Percentiles rank a stretch among this genome's conserved stretches.
phyloP scores from a whole-genome alignment of 768 basidiomycete genomes.

The Suillus paluster region DNA sequence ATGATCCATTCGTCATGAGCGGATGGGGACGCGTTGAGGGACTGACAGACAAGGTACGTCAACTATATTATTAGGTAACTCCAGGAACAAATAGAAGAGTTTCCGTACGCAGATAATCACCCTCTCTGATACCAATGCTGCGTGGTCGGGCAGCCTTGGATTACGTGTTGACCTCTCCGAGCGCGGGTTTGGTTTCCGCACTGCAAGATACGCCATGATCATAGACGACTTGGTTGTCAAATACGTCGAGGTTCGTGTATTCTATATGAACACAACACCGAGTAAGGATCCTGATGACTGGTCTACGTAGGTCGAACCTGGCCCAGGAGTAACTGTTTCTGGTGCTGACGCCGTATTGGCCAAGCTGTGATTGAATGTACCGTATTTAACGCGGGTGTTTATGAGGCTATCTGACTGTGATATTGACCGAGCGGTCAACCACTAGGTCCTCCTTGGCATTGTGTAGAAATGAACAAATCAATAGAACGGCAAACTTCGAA shows the following conservation, averaged over 20 bases:
- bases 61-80: not conserved
- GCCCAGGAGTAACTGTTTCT: constrained; percentile 55
- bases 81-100: not conserved
- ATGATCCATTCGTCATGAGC: constrained; percentile 63
- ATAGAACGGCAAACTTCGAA: constrained; percentile 1
- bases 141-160: constrained; percentile 61
- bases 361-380: constrained; percentile 34
- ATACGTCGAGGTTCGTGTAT: constrained; percentile 56
- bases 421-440: not conserved
- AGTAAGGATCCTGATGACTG: not conserved
- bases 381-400: not conserved
- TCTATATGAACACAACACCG: no score
- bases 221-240: constrained; percentile 73
- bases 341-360: constrained; percentile 63
- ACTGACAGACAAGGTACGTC: constrained; percentile 67
- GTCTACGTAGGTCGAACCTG: constrained; percentile 51
- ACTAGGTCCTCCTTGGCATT: not conserved
- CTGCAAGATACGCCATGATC: constrained; percentile 64
- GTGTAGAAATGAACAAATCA: not conserved
- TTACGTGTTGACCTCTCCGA: constrained; percentile 56
- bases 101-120: constrained; percentile 52
- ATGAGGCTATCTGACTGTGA: not conserved
- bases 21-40: constrained; percentile 64
- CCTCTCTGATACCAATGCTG: constrained; percentile 57
- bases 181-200: constrained; percentile 59